phyloP scores from a whole-genome alignment of 2,329 filamentous ascomycete genomes.

The Epichloe festucae region DNA sequence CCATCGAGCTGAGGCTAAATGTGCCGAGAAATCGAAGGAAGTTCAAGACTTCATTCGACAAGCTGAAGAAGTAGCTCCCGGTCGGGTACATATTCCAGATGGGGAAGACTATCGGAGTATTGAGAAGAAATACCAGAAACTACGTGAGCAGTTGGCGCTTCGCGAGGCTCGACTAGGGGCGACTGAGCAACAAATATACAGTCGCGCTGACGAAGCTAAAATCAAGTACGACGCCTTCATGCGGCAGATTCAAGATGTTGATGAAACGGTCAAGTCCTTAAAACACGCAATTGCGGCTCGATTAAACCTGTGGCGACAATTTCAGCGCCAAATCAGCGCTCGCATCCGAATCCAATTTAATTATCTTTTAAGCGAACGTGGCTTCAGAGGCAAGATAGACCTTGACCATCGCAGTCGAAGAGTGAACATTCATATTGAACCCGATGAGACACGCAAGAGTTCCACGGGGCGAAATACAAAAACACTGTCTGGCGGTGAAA shows the following conservation, averaged over 20 bases:
- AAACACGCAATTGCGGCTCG: conserved; percentile 54
- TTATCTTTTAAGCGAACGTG: conserved; percentile 77
- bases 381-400: conserved; percentile 70
- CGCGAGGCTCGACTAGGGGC: conserved; percentile 47
- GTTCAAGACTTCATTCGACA: conserved; percentile 42
- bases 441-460: conserved; percentile 54
- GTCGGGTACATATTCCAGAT: conserved; percentile 48
- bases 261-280: conserved; percentile 30
- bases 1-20: conserved; percentile 30
- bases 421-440: conserved; percentile 66
- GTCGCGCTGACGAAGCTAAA: conserved; percentile 28
- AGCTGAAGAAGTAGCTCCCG: conserved; percentile 38
- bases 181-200: conserved; percentile 50
- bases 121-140: conserved; percentile 37
- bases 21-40: conserved; percentile 29
- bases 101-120: conserved; percentile 49
- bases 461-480: conserved; percentile 70
- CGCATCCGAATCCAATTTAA: conserved; percentile 75
- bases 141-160: conserved; percentile 45
- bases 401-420: conserved; percentile 64
- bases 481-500: conserved; percentile 90
- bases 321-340: conserved; percentile 76
- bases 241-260: conserved; percentile 26
- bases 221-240: conserved; percentile 30
- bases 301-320: conserved; percentile 62